Conservation (phyloP, 164 flowering plant species). For the Chloranthus sessilifolius region DNA sequence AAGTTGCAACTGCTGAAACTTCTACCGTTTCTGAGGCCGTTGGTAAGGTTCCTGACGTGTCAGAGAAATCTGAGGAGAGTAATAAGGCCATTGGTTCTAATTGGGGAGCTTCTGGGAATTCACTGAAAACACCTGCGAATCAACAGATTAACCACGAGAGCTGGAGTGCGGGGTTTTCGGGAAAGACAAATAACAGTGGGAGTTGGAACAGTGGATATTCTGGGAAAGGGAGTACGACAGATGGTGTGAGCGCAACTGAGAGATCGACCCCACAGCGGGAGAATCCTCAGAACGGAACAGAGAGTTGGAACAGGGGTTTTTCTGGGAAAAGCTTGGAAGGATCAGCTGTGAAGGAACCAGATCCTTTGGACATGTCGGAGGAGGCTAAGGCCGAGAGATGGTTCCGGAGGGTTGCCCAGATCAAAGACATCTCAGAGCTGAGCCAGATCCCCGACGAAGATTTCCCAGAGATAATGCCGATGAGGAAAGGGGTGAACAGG, state of each 20-base stretch:
- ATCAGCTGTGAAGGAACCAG: conserved; percentile 81
- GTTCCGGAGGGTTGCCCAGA: conserved; percentile 91
- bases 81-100: not conserved
- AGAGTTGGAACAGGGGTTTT: conserved; percentile 32
- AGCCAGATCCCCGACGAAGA: conserved; percentile 96
- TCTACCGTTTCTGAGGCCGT: conserved; percentile 14
- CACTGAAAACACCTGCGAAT: conserved; percentile 11
- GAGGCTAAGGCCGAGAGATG: conserved; percentile 96
- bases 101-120: conserved; percentile 5
- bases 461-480: conserved; percentile 97
- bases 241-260: conserved; percentile 3
- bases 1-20: conserved; percentile 12
- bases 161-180: conserved; percentile 17
- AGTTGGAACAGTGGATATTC: conserved; percentile 21
- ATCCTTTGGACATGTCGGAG: conserved; percentile 96
- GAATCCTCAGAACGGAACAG: not conserved
- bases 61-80: conserved; percentile 14
- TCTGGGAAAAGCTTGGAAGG: conserved; percentile 86
- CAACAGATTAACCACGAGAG: conserved; percentile 14
- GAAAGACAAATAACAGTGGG: conserved; percentile 8
- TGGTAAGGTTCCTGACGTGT: conserved; percentile 7
- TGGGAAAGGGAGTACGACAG: too few relatives aligned
- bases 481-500: conserved; percentile 94
- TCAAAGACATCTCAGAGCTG: conserved; percentile 91
- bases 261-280: conserved; percentile 16